Percentiles rank a stretch among this genome's conserved stretches.
Conservation (phyloP, 345 rosid species). For the Reutealis trisperma region DNA sequence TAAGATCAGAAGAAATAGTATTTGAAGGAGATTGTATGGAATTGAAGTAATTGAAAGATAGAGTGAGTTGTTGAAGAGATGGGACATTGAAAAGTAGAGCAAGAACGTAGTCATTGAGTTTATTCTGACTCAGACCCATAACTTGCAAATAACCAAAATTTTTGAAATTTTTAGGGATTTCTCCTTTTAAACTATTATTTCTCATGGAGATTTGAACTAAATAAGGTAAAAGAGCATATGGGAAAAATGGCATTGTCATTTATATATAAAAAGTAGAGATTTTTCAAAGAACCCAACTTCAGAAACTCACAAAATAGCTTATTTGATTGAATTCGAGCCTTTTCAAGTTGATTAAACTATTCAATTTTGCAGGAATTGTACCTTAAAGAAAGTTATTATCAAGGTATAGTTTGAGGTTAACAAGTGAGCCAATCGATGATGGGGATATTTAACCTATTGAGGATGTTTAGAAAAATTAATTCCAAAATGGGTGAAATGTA, state of each 20-base stretch:
- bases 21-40: not conserved
- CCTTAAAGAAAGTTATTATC: conserved; percentile 68
- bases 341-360: conserved; percentile 44
- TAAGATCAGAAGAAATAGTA: conserved; percentile 46
- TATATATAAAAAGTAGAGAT: conserved; percentile 59
- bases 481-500: too few relatives aligned
- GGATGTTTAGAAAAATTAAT: too few relatives aligned
- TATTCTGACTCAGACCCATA: conserved; percentile 66
- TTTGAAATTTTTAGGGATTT: conserved; percentile 48
- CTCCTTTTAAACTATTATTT: conserved; percentile 60
- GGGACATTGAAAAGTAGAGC: conserved; percentile 55
- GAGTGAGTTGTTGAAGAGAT: conserved; percentile 76
- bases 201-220: conserved; percentile 70
- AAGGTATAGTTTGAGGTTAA: conserved; percentile 59
- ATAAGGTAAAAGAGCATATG: conserved; percentile 48
- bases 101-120: conserved; percentile 56
- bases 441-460: too few relatives aligned
- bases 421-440: conserved; percentile 53
- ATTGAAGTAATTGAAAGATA: conserved; percentile 70
- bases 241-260: conserved; percentile 74
- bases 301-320: conserved; percentile 61
- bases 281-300: conserved; percentile 52
- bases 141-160: conserved; percentile 50
- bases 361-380: conserved; percentile 51
- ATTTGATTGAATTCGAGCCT: conserved; percentile 75